phyloP scores from a whole-genome alignment of 768 basidiomycete species.

The Leccinum uliginosum region DNA sequence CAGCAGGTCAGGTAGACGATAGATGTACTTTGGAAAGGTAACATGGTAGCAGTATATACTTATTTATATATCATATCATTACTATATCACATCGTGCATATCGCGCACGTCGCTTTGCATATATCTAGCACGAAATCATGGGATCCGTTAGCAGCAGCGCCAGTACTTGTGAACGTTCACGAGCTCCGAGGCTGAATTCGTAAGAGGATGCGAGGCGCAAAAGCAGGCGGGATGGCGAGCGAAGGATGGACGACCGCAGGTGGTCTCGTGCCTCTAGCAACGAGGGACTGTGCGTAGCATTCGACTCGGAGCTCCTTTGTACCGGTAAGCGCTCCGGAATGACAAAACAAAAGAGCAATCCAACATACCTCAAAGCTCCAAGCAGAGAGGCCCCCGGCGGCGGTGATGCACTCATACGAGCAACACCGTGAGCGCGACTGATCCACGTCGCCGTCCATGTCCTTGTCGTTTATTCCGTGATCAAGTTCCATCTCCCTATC shows the following conservation, averaged over 20 bases:
- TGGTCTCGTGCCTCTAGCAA: constrained; percentile 23
- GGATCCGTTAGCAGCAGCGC: neutral
- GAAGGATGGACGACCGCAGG: constrained; percentile 11
- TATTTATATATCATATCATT: neutral
- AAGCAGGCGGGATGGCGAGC: constrained; percentile 28
- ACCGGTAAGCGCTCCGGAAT: neutral
- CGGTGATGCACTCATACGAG: constrained; percentile 27
- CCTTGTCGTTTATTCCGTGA: neutral
- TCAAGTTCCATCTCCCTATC: neutral
- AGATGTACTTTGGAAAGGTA: neutral
- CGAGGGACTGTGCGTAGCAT: constrained; percentile 28
- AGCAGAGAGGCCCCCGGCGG: constrained; percentile 15
- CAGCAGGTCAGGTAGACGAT: neutral
- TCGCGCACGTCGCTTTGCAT: neutral
- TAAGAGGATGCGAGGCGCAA: constrained; percentile 15
- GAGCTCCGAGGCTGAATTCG: neutral
- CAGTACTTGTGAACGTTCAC: neutral
- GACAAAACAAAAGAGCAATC: neutral
- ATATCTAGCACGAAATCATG: neutral
- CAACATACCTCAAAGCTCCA: constrained; percentile 30
- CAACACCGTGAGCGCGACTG: neutral
- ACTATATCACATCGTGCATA: constrained; percentile 1
- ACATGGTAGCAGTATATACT: neutral
- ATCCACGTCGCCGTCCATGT: neutral
- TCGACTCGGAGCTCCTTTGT: constrained; percentile 25